Base-by-base conservation (phyloP, 106 monocot genomes). In the Acorus calamus region DNA sequence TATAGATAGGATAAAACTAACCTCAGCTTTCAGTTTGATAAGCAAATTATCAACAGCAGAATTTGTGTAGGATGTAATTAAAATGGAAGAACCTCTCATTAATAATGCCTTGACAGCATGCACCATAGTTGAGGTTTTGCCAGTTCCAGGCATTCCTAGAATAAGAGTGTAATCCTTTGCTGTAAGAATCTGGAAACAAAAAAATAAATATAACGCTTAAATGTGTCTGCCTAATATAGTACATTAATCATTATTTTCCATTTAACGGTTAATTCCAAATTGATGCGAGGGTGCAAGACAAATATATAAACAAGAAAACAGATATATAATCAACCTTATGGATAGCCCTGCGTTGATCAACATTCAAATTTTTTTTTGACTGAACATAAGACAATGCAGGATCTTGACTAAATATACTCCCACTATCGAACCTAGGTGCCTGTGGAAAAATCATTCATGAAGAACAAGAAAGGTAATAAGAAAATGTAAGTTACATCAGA, bases 121-220 rank as follows among this genome's bases (percentile, higher is more conserved):
- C 65, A 88, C 88, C 91, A 98, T 91, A 12, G 96, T 98, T 7
- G 86, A 91, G 62, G 96, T 98, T 81, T 98, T 98, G 2, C 96
- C 96, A n/a, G 96, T 91, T 74, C 96, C 96, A 64, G 96, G 96
- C 96, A 98, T 98, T 41, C 96, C 96, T 55, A 98, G 76, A 52
- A 98, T 85, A 60, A 98, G 96, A 70, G 91, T 61, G 66, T 98
- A 98, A 81, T 98, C 91, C 80, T 88, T 98, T 49, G 96, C 91
- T 59, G 71, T 65, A 60, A 98, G 82, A 48, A 98, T 88, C 96
- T 98, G 75, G 74, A 78, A 74, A 62, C 4, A 9, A 55, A 8
- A n/a, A 67, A 51, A 7, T 11, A 3, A 46, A 8, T 46, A 10
- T 5, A 64, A 2, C 12, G 7, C 7, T 12, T 6, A 8, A 11